Evolutionary conservation across 192 early-diverging fungal genomes (phyloP).

Genomic region (Dispira simplex): DNA sequence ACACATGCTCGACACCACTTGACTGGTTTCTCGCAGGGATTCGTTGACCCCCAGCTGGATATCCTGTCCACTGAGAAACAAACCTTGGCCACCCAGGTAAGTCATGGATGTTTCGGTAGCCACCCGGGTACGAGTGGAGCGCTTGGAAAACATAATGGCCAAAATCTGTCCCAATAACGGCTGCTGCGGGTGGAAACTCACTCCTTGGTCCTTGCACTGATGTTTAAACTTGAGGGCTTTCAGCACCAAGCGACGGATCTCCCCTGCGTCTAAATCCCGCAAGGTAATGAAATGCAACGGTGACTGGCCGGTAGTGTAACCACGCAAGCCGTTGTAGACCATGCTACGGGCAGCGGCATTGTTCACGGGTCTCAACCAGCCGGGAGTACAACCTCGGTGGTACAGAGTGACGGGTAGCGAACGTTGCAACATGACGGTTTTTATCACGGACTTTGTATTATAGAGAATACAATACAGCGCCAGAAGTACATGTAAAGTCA

Average conservation of each 20-base stretch:
- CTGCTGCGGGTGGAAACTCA: conserved; percentile 26
- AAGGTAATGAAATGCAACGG: conserved; percentile 59
- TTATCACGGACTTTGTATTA: too few species aligned
- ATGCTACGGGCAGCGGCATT: too few species aligned
- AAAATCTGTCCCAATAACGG: conserved; percentile 75
- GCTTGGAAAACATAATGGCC: conserved; percentile 89
- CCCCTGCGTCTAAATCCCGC: conserved; percentile 59
- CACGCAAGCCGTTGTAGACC: too few species aligned
- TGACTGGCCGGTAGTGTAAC: not conserved
- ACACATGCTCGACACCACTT: conserved; percentile 92
- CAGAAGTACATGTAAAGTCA: too few species aligned
- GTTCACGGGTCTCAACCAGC: too few species aligned
- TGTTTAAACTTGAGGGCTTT: conserved; percentile 70
- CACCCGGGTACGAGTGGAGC: conserved; percentile 90
- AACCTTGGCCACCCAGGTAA: conserved; percentile 84
- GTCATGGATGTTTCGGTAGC: conserved; percentile 84
- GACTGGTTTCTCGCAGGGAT: conserved; percentile 73
- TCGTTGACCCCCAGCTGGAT: conserved; percentile 96
- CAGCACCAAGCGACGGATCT: conserved; percentile 63
- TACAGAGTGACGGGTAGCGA: too few species aligned
- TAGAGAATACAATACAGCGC: too few species aligned
- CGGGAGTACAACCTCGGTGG: too few species aligned
- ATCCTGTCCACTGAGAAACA: conserved; percentile 91
- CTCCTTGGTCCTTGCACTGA: conserved; percentile 39
- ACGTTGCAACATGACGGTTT: too few species aligned